Conservation (phyloP, 2,329 filamentous ascomycete species). For the Aspergillus puulaauensis region DNA sequence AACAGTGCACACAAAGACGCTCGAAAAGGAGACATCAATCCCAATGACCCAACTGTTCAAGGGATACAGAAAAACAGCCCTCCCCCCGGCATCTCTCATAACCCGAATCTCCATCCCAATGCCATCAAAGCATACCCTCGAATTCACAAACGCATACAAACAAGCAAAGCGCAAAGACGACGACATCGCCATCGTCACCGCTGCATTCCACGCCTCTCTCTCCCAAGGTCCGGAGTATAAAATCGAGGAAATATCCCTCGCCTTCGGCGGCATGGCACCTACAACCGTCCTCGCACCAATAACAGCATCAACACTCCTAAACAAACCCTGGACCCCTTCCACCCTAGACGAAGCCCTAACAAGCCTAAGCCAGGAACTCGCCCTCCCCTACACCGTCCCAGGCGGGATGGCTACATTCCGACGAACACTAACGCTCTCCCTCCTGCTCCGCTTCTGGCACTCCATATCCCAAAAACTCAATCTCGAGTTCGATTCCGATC, state of each 20-base stretch:
- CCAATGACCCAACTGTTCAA: conserved; percentile 92
- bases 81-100: conserved; percentile 75
- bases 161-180: conserved; percentile 97
- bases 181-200: conserved; percentile 96
- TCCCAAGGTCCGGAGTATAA: conserved; percentile 66
- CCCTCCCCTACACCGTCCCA: conserved; percentile 83
- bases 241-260: conserved; percentile 69
- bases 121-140: conserved; percentile 82
- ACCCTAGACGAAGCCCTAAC: conserved; percentile 89
- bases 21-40: conserved; percentile 73
- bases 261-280: conserved; percentile 94
- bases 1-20: conserved; percentile 74
- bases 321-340: conserved; percentile 46
- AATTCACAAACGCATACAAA: conserved; percentile 92
- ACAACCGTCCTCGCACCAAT: conserved; percentile 84
- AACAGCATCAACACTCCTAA: conserved; percentile 65
- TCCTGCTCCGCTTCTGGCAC: conserved; percentile 97
- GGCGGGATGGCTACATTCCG: conserved; percentile 97
- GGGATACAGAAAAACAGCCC: conserved; percentile 80
- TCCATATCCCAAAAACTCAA: conserved; percentile 67
- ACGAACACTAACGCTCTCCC: conserved; percentile 83
- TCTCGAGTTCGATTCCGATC: conserved; percentile 66
- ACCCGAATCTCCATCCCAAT: conserved; percentile 76
- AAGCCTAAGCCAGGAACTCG: conserved; percentile 84
- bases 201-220: conserved; percentile 74